A percentile compares a stretch with the other conserved stretches of the same genome.
Evolutionary conservation across 805 yeast species (phyloP).

Genomic region (Starmerella sp.): DNA sequence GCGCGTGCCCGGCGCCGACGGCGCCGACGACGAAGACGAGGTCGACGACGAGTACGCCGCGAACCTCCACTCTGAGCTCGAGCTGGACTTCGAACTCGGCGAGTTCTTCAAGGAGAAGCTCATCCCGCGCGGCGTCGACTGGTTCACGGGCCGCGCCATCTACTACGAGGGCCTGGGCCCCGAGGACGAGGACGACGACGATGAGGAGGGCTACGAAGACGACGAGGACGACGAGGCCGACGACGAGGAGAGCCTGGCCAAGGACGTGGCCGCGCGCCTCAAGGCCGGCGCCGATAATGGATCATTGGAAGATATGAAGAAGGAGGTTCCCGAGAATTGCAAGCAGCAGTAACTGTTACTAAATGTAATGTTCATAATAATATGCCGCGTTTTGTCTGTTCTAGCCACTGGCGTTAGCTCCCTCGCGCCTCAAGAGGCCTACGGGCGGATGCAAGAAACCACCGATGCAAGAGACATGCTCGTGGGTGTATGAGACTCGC

Average conservation of each 20-base stretch:
- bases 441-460: too few species aligned
- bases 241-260: constrained; percentile 48
- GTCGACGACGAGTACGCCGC: constrained; percentile 50
- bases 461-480: too few species aligned
- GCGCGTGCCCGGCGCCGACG: constrained; percentile 45
- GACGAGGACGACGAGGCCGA: constrained; percentile 47
- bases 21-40: constrained; percentile 39
- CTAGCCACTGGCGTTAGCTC: neutral
- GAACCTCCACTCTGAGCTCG: constrained; percentile 73
- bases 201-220: constrained; percentile 50
- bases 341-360: constrained; percentile 35
- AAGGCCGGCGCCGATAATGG: constrained; percentile 29
- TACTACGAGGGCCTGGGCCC: constrained; percentile 54
- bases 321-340: constrained; percentile 50
- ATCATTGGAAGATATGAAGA: constrained; percentile 24
- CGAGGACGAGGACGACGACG: constrained; percentile 51
- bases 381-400: neutral
- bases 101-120: constrained; percentile 93
- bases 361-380: neutral
- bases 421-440: neutral
- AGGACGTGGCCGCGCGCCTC: constrained; percentile 43
- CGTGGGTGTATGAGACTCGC: too few species aligned
- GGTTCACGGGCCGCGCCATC: constrained; percentile 97
- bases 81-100: constrained; percentile 88
- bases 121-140: constrained; percentile 92